These are phyloP conservation scores for Epichloe amarillans DNA, from an alignment of 2,329 filamentous ascomycete genomes.

Conservation along the genomic window DNA sequence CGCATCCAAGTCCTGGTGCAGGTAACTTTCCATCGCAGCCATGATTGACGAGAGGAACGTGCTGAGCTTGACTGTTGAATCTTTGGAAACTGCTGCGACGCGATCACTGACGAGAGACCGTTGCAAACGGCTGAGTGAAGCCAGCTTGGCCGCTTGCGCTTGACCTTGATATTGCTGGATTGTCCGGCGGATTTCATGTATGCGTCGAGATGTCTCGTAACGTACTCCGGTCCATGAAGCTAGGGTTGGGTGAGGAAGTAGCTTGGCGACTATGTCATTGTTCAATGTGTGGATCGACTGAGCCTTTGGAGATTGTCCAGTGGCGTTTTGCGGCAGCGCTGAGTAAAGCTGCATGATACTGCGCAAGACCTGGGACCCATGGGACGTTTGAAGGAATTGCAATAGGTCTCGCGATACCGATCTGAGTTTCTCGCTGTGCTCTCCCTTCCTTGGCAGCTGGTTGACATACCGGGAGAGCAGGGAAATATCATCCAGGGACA, in stretches of 20 bases:
- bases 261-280: conserved; percentile 38
- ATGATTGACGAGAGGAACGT: conserved; percentile 36
- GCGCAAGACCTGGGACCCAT: conserved; percentile 16
- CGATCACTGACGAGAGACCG: conserved; percentile 41
- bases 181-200: conserved; percentile 27
- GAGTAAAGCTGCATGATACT: conserved; percentile 24
- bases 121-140: conserved; percentile 45
- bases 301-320: conserved; percentile 21
- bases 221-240: conserved; percentile 37
- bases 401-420: conserved; percentile 13
- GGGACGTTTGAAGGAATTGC: conserved; percentile 19
- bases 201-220: conserved; percentile 36
- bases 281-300: conserved; percentile 46
- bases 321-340: conserved; percentile 15
- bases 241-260: conserved; percentile 25
- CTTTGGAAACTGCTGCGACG: conserved; percentile 43
- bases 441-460: conserved; percentile 8
- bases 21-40: conserved; percentile 27
- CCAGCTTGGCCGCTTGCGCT: conserved; percentile 34
- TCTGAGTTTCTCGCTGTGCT: conserved; percentile 2
- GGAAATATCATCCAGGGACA: conserved; percentile 33
- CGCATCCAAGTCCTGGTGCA: conserved; percentile 20
- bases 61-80: conserved; percentile 43
- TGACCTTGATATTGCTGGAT: conserved; percentile 26
- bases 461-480: conserved; percentile 23